A percentile compares a stretch with the other conserved stretches of the same genome.
These are phyloP conservation scores for Aurantiochytrium sp. DNA, from an alignment of 108 stramenopile genomes.

Conservation along the genomic window DNA sequence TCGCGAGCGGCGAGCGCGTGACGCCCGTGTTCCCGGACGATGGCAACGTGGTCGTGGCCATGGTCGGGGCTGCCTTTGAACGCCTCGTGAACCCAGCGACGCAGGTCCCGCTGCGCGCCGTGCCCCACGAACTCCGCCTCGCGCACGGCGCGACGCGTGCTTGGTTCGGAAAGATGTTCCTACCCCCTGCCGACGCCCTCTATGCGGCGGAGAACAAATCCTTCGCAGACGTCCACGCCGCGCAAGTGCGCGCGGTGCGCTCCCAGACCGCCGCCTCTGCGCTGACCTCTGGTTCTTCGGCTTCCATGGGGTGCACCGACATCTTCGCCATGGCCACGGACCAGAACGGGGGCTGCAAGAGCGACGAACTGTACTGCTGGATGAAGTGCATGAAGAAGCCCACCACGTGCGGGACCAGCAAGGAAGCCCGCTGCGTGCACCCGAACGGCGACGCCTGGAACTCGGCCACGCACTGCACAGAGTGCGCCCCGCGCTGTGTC, in stretches of 20 bases:
- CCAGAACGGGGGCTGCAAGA: background rate
- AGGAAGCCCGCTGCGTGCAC: background rate
- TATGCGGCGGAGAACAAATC: background rate
- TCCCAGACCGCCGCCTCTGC: background rate
- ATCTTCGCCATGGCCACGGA: background rate
- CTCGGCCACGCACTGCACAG: background rate
- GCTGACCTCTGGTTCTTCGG: no score
- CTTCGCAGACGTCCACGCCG: background rate
- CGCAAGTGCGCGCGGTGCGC: background rate
- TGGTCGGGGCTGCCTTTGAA: conserved; percentile 2
- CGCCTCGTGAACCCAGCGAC: background rate
- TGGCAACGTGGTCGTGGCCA: background rate
- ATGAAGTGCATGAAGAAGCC: background rate
- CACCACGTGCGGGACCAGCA: background rate
- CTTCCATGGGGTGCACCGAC: background rate
- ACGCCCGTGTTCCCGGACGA: background rate
- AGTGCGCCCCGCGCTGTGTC: background rate
- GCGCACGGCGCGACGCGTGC: background rate
- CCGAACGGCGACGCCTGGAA: background rate
- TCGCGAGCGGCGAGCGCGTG: background rate
- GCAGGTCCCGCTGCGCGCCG: background rate
- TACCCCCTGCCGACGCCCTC: background rate
- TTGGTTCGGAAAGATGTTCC: conserved; percentile 15
- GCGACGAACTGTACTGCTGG: background rate
- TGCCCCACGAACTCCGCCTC: background rate